Base-by-base conservation (phyloP, 1,284 basidiomycete genomes). In the Ceratobasidium sp. region DNA sequence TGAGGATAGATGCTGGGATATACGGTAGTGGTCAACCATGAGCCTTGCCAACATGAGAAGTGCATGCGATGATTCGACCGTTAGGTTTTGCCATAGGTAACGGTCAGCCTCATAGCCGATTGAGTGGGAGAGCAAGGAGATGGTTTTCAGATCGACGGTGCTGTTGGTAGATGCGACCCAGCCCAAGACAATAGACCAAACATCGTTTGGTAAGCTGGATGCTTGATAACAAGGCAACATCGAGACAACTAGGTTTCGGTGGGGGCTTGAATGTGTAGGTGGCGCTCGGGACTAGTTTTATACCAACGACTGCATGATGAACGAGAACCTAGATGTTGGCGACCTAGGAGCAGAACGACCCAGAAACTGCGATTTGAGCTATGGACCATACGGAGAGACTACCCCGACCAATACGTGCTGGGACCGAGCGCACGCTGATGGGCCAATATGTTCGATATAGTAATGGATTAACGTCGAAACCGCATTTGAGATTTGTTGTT, bases 51-150 rank as follows among this genome's bases (percentile, higher is more conserved):
- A 36, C 48, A 52, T 53, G 41, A 53, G n/a, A 14, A 67, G 34
- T 12, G 62, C 48, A 43, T 46, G 32, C n/a, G 52, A 36, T 8
- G 62, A 67, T 26, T 67, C 48, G 12, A 67, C 34, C 12, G 50
- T 55, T 50, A 67, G 36, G 30, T 67, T 67, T 3, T 28, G 34
- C 62, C 62, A 67, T 9, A 67, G 62, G 34, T 52, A 53, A 26
- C 50, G 48, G 18, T 67, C 62, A 9, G 62, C 50, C n/a, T 67
- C 62, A 12, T 53, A 41, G 18, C 62, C 50, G 48, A 67, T 55
- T 14, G 48, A 43, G 41, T 50, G 62, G 23, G 62, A 67, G 32
- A 55, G 23, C 23, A 67, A 21, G 3, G 62, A 41, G n/a, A 43
- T 41, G n/a, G 62, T 26, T 34, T 67, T 67, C 14, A 67, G 34